phyloP scores from a whole-genome alignment of 179 eudicot genomes.

The Vitellaria paradoxa region DNA sequence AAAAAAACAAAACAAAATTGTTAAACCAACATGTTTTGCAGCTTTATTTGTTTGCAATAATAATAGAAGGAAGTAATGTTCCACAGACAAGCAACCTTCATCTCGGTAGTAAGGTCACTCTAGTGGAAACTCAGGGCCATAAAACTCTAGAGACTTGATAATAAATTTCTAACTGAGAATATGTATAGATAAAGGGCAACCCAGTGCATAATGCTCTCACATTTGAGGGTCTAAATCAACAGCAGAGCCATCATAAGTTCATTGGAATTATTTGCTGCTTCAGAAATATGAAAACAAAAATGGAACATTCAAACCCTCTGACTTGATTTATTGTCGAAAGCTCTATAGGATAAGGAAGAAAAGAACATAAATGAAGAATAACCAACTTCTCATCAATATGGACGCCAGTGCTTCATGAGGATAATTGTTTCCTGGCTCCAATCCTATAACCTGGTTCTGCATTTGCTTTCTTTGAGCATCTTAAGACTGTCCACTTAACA shows the following conservation, averaged over 20 bases:
- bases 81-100: neutral
- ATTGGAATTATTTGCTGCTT: too few species aligned
- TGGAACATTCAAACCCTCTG: too few species aligned
- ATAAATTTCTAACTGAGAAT: neutral
- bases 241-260: too few species aligned
- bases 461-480: constrained; percentile 11
- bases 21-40: constrained; percentile 1
- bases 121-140: neutral
- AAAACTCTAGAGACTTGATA: neutral
- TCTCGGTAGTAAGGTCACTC: too few species aligned
- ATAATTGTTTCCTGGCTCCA: neutral
- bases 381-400: too few species aligned
- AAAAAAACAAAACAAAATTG: neutral
- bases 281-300: too few species aligned
- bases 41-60: neutral
- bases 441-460: neutral
- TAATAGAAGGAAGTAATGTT: neutral
- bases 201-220: too few species aligned
- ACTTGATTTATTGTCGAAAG: too few species aligned
- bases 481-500: neutral
- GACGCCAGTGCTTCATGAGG: neutral
- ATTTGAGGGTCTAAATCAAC: too few species aligned
- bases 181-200: too few species aligned
- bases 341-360: neutral
- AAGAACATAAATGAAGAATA: neutral